Evolutionary conservation across 202 grass and related monocot species (phyloP).

Genomic region (Schoenoplectus tabernaemontani): DNA sequence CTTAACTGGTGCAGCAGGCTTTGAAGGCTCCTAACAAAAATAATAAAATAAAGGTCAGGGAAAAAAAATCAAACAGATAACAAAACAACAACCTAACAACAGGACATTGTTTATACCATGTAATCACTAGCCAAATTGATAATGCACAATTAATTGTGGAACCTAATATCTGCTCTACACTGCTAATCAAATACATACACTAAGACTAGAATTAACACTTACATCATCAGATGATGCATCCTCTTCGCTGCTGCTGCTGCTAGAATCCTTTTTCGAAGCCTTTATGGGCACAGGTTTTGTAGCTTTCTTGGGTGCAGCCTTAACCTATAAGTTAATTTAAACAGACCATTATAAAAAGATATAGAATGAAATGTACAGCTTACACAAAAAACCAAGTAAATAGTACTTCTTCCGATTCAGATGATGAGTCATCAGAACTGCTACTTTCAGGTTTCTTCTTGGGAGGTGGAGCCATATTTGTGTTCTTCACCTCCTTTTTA

Average conservation of each 20-base stretch:
- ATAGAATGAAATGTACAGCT: background rate
- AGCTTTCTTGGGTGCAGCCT: slow-evolving; percentile 41
- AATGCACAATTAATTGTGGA: slow-evolving; percentile 11
- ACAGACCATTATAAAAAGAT: background rate
- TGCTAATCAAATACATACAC: background rate
- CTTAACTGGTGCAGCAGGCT: background rate
- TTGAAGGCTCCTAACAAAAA: background rate
- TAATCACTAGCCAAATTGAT: background rate
- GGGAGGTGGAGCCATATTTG: slow-evolving; percentile 32
- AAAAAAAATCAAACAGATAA: background rate
- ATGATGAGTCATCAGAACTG: slow-evolving; percentile 55
- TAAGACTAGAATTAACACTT: background rate
- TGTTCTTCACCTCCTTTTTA: slow-evolving; percentile 26
- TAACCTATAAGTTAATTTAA: slow-evolving; percentile 28
- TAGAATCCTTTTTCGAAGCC: slow-evolving; percentile 32
- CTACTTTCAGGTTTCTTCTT: slow-evolving; percentile 69
- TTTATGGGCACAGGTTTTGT: slow-evolving; percentile 20
- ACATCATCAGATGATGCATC: slow-evolving; percentile 55
- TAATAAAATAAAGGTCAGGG: background rate
- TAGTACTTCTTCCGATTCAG: slow-evolving; percentile 70
- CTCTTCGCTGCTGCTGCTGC: slow-evolving; percentile 34
- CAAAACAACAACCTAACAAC: background rate
- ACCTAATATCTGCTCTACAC: background rate
- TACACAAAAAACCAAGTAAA: background rate
- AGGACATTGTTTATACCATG: background rate